Evolutionary conservation across 2,329 filamentous ascomycete genomes (phyloP).

Genomic region (Ascochyta clinopodiicola): DNA sequence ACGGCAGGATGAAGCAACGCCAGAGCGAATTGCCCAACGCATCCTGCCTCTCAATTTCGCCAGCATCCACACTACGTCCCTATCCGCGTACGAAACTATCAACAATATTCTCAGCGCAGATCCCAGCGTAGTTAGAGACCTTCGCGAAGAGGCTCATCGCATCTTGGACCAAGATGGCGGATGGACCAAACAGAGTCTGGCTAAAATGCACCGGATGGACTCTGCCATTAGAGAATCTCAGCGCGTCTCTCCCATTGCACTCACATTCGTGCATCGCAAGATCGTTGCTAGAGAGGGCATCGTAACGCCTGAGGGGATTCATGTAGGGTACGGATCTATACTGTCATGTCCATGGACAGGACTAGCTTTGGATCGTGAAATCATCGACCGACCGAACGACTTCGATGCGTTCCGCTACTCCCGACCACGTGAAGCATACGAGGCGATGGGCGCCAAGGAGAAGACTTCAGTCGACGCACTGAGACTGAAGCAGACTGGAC

Average conservation of each 20-base stretch:
- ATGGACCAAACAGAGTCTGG: constrained; percentile 58
- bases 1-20: constrained; percentile 53
- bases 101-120: neutral
- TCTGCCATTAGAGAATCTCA: constrained; percentile 63
- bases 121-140: constrained; percentile 4
- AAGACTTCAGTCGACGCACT: constrained; percentile 26
- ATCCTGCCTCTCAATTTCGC: constrained; percentile 65
- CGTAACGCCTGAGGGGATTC: constrained; percentile 65
- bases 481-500: constrained; percentile 52
- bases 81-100: constrained; percentile 57
- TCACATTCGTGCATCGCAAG: constrained; percentile 56
- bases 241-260: constrained; percentile 56
- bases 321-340: too few relatives aligned
- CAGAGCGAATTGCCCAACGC: constrained; percentile 58
- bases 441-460: constrained; percentile 24
- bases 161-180: constrained; percentile 44
- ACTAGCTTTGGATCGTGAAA: too few relatives aligned
- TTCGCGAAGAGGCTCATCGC: constrained; percentile 54
- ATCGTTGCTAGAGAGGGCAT: constrained; percentile 74
- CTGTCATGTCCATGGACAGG: too few relatives aligned
- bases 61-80: constrained; percentile 64
- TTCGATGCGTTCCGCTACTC: constrained; percentile 38
- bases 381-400: constrained; percentile 42
- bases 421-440: constrained; percentile 27
- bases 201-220: constrained; percentile 56